phyloP scores from a whole-genome alignment of 495 filamentous ascomycete genomes.

The Aspergillus coremiiformis region DNA sequence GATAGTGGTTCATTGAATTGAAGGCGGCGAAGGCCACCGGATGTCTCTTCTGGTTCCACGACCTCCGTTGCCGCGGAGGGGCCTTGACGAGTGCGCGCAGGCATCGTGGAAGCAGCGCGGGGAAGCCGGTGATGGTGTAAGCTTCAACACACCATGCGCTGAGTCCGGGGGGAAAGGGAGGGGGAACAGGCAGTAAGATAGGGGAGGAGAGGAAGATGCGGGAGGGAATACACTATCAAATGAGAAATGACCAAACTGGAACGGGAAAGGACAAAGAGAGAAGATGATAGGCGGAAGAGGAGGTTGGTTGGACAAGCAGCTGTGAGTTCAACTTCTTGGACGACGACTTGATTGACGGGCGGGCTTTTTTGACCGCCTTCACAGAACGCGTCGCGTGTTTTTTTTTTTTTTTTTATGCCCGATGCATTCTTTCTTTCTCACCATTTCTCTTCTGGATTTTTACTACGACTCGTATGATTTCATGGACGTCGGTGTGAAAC shows the following conservation, averaged over 20 bases:
- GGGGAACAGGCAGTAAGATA: background rate
- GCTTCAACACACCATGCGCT: constrained; percentile 19
- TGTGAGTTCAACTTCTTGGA: background rate
- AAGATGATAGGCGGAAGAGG: background rate
- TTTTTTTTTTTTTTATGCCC: background rate
- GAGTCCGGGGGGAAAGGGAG: background rate
- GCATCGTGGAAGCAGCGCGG: constrained; percentile 35
- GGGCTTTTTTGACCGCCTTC: constrained; percentile 13
- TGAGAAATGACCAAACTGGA: background rate
- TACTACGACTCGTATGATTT: background rate
- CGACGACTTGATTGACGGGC: background rate
- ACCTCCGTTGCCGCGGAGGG: constrained; percentile 32
- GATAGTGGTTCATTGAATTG: constrained; percentile 79
- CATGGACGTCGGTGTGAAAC: background rate
- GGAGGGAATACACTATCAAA: constrained; percentile 1
- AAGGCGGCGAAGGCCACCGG: constrained; percentile 31
- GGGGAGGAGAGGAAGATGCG: background rate
- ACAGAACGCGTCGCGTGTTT: constrained; percentile 18
- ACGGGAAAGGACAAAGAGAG: constrained; percentile 2
- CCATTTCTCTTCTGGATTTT: background rate
- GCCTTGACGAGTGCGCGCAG: constrained; percentile 43
- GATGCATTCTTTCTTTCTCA: background rate
- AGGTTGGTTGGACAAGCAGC: constrained; percentile 1
- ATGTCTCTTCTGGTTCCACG: constrained; percentile 25
- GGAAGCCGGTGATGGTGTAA: constrained; percentile 13